Evolutionary conservation across 768 basidiomycete species (phyloP).

Genomic region (Hericium coralloides): DNA sequence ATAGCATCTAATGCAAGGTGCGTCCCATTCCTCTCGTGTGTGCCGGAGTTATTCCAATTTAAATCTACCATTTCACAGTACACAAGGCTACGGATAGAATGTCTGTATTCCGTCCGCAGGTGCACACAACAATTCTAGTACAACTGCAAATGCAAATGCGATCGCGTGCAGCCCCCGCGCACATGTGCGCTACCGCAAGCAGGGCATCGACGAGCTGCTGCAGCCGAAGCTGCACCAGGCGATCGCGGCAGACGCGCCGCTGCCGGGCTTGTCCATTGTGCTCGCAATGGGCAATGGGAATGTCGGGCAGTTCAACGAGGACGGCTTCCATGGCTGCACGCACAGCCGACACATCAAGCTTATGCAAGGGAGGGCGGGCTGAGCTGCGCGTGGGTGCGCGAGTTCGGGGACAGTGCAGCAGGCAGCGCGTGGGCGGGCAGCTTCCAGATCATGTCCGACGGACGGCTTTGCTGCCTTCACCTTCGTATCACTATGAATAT

Average conservation of each 20-base stretch:
- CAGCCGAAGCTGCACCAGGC: slow-evolving; percentile 90
- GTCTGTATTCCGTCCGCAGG: too few relatives aligned
- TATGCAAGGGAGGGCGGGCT: slow-evolving; percentile 86
- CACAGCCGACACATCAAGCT: slow-evolving; percentile 91
- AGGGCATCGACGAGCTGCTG: slow-evolving; percentile 91
- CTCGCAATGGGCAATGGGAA: slow-evolving; percentile 93
- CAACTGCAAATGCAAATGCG: not conserved
- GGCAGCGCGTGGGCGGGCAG: slow-evolving; percentile 15
- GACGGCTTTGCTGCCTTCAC: too few relatives aligned
- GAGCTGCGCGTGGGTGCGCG: slow-evolving; percentile 68
- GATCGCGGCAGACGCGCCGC: slow-evolving; percentile 60
- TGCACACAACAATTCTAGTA: slow-evolving; percentile 3
- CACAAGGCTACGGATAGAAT: too few relatives aligned
- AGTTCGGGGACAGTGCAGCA: slow-evolving; percentile 40
- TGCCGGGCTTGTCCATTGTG: slow-evolving; percentile 69
- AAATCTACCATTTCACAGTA: too few relatives aligned
- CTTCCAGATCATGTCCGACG: slow-evolving; percentile 26
- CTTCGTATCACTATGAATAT: too few relatives aligned
- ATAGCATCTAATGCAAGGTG: too few relatives aligned
- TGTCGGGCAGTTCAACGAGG: slow-evolving; percentile 85
- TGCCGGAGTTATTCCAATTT: too few relatives aligned
- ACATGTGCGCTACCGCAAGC: slow-evolving; percentile 68
- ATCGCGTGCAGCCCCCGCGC: slow-evolving; percentile 13
- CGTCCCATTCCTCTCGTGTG: too few relatives aligned
- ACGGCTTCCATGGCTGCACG: slow-evolving; percentile 87